Percentiles rank a stretch among this genome's conserved stretches.
phyloP scores from a whole-genome alignment of 768 basidiomycete species.

The Boletus speciosus region DNA sequence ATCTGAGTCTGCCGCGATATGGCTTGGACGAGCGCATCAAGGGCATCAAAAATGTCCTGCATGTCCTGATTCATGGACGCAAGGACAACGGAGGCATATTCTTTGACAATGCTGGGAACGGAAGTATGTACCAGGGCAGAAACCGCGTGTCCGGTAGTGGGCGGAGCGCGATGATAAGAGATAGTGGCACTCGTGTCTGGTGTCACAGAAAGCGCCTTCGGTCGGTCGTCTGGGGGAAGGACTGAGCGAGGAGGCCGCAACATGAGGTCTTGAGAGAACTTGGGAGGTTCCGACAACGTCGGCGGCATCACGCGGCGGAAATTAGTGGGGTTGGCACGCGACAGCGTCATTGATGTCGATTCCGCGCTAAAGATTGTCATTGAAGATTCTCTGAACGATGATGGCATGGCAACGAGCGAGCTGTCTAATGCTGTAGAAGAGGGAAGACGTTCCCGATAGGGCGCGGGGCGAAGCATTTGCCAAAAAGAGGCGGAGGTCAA shows the following conservation, averaged over 20 bases:
- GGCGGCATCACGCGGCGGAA: constrained; percentile 18
- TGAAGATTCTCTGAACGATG: constrained; percentile 48
- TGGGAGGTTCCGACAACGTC: constrained; percentile 26
- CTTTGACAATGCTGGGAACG: constrained; percentile 47
- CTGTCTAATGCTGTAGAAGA: constrained; percentile 28
- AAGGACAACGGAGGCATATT: constrained; percentile 42
- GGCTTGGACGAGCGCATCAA: constrained; percentile 53
- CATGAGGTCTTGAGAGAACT: constrained; percentile 35
- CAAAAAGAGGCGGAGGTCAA: constrained; percentile 35
- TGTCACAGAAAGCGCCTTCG: constrained; percentile 32
- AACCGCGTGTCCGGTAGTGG: constrained; percentile 12
- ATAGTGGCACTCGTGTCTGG: constrained; percentile 13
- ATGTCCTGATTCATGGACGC: constrained; percentile 50
- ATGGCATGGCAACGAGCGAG: constrained; percentile 32
- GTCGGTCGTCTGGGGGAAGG: constrained; percentile 15
- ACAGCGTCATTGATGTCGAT: constrained; percentile 32
- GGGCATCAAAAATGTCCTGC: constrained; percentile 53
- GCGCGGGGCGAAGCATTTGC: constrained; percentile 40
- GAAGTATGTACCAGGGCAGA: constrained; percentile 38
- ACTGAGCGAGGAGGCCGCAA: constrained; percentile 33
- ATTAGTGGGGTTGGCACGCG: constrained; percentile 25
- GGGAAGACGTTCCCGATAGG: constrained; percentile 37
- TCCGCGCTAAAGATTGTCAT: constrained; percentile 50
- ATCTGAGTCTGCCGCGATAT: constrained; percentile 44
- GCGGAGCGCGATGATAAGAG: constrained; percentile 9